Conservation (phyloP, 306 rosid genomes). For the Vigna angularis region DNA sequence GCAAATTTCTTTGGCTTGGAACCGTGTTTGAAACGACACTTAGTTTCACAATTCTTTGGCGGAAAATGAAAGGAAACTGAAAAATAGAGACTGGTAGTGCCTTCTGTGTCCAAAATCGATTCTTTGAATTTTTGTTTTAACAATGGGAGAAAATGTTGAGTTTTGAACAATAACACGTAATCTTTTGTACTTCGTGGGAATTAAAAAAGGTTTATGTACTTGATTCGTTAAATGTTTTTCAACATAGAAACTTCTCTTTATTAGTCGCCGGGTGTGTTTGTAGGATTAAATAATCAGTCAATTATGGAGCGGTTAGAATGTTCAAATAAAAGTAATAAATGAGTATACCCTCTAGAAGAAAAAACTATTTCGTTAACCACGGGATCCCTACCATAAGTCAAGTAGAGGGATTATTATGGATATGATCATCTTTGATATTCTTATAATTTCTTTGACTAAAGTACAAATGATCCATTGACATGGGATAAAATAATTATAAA, state of each 20-base stretch:
- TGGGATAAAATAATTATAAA: too few relatives aligned
- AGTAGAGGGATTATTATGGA: too few relatives aligned
- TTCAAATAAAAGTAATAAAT: too few relatives aligned
- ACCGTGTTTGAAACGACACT: constrained; percentile 2
- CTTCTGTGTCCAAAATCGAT: not conserved
- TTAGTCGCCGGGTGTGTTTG: not conserved
- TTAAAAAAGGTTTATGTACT: too few relatives aligned
- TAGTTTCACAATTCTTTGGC: not conserved
- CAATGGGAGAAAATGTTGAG: not conserved
- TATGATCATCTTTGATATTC: too few relatives aligned
- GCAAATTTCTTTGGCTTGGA: not conserved
- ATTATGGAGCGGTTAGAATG: too few relatives aligned
- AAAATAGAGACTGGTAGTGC: not conserved
- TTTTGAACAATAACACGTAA: not conserved
- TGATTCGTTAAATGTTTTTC: not conserved
- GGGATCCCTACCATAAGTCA: too few relatives aligned
- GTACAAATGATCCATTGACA: too few relatives aligned
- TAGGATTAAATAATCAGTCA: too few relatives aligned
- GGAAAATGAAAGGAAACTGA: not conserved
- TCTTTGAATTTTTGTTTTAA: not conserved
- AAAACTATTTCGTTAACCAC: too few relatives aligned
- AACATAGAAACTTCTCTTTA: not conserved
- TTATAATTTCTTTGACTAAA: too few relatives aligned
- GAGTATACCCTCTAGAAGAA: too few relatives aligned
- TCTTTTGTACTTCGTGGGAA: not conserved